Base-by-base conservation (phyloP, 495 filamentous ascomycete species). In the Margaritispora aquatica region DNA sequence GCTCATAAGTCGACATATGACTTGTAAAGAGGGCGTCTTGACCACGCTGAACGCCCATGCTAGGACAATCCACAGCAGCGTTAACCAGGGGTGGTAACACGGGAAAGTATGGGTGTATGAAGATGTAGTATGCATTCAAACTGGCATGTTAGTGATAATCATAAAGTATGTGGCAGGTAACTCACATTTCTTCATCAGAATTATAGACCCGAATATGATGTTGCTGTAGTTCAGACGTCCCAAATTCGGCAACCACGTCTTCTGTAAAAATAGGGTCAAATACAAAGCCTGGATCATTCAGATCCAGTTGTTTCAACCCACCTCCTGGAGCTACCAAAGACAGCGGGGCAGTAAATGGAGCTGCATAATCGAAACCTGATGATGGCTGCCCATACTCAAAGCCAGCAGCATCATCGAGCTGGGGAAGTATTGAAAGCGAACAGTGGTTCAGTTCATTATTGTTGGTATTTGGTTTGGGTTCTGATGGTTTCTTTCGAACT, bases 121-220 rank as follows among this genome's bases (percentile, higher is more conserved):
- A 84, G 26, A 80, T 77, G 62, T 84, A 85, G 63, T 84, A 84
- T 23, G 80, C 82, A 53, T 80, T 79, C 54, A 85, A 67, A 64
- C 82, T 85, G 26, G 68, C 21, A 62, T 34, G 38, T 44, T 17
- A 44, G 38, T 58, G 53, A 57, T 22, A 58, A 63, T 23, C 65
- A 65, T 38, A 70, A 63, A 34, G 62, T 60, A n/a, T 31, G 63
- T 64, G 50, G 63, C 59, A 46, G 69, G 59, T 15, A 17, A 70
- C 60, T 51, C 63, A 68, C 52, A 70, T 53, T 61, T 62, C 59
- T 20, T 64, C 58, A 5, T 59, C 51, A 19, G 38, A 46, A 38
- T 54, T 38, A 26, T 62, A 59, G 10, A 70, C 29, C 19, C 65
- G 59, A 60, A 66, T 65, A 55, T 63, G 64, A 22, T 69, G 66